Conservation (phyloP, 192 early-diverging fungal species). For the Geranomyces michiganensis region DNA sequence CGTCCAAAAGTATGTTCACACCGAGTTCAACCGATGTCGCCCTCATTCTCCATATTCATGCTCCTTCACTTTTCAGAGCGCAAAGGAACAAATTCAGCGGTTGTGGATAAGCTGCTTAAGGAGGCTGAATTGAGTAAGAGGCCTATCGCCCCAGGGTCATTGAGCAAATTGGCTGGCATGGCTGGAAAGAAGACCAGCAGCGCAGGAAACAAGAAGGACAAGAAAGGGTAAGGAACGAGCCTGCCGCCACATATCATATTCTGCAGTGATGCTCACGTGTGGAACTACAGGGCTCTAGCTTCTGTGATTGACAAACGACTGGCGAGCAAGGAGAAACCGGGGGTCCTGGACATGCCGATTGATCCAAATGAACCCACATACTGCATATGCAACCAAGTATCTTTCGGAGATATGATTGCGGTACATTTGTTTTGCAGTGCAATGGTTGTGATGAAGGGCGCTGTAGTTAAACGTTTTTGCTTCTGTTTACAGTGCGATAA, state of each 20-base stretch:
- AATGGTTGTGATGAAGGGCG: neutral
- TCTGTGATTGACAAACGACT: neutral
- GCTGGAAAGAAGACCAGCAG: neutral
- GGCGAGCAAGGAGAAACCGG: constrained; percentile 29
- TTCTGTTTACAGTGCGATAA: constrained; percentile 62
- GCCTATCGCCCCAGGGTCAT: neutral
- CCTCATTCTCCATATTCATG: neutral
- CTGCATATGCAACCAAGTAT: constrained; percentile 94
- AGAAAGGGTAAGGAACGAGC: constrained; percentile 21
- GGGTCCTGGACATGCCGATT: constrained; percentile 63
- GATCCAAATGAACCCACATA: constrained; percentile 97
- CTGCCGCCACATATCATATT: too few species aligned
- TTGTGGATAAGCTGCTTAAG: neutral
- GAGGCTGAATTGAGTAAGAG: neutral
- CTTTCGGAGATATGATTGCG: constrained; percentile 97
- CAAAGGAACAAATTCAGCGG: neutral
- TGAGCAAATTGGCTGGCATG: neutral
- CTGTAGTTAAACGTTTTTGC: neutral
- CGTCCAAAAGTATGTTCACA: constrained; percentile 13
- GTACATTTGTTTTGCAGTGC: constrained; percentile 7
- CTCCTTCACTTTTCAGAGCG: neutral
- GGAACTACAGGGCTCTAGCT: neutral
- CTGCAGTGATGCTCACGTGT: neutral
- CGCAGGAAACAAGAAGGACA: neutral
- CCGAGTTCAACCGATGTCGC: neutral